Conservation (phyloP, 768 basidiomycete genomes). For the Rhodotorula paludigena region DNA sequence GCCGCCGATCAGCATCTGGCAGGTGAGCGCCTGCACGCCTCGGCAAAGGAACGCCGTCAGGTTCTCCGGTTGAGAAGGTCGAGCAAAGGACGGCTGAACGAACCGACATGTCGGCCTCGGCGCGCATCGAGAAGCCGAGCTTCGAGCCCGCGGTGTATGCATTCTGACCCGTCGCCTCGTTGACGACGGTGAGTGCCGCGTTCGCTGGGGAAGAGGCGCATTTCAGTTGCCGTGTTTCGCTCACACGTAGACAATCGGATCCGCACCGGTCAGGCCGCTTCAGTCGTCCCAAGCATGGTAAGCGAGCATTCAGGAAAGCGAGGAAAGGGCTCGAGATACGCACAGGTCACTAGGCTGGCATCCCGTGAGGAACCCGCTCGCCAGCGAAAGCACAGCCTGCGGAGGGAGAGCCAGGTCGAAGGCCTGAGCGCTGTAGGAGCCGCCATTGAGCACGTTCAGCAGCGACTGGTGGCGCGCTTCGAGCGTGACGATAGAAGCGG, state of each 20-base stretch:
- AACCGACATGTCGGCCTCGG: slow-evolving; percentile 10
- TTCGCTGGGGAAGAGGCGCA: slow-evolving; percentile 17
- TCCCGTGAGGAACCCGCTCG: slow-evolving; percentile 31
- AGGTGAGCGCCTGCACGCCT: slow-evolving; percentile 47
- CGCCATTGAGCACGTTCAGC: slow-evolving; percentile 62
- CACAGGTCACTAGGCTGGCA: slow-evolving; percentile 25
- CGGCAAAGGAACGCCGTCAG: not conserved
- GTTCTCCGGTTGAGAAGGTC: not conserved
- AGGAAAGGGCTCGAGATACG: not conserved
- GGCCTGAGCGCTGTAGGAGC: slow-evolving; percentile 58
- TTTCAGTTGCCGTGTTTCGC: too few species aligned
- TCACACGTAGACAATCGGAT: too few species aligned
- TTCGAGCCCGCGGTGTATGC: slow-evolving; percentile 13
- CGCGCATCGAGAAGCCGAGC: slow-evolving; percentile 8
- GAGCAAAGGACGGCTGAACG: not conserved
- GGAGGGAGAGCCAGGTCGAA: slow-evolving; percentile 66
- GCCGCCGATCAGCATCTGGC: slow-evolving; percentile 73
- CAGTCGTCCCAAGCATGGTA: not conserved
- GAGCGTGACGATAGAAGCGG: slow-evolving; percentile 53
- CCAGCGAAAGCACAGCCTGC: slow-evolving; percentile 29
- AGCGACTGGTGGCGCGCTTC: slow-evolving; percentile 80
- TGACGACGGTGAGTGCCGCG: slow-evolving; percentile 28
- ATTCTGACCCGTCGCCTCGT: not conserved
- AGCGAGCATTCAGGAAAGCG: not conserved
- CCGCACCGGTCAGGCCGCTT: slow-evolving; percentile 13